A percentile compares a stretch with the other conserved stretches of the same genome.
Conservation (phyloP, 2,329 filamentous ascomycete genomes). For the Zymoseptoria passerinii region DNA sequence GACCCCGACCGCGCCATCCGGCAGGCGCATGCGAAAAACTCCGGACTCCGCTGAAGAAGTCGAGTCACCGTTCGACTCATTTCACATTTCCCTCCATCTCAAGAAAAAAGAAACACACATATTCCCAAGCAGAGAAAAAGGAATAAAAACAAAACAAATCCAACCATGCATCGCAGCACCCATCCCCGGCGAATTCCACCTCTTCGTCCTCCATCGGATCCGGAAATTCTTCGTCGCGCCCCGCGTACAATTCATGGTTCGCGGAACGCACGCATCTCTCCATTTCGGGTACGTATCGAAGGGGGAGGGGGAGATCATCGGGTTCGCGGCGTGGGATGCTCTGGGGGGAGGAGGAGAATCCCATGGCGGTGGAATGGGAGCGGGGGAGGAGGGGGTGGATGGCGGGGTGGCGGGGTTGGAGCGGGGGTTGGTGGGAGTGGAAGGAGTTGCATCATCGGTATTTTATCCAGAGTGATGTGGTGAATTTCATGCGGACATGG, state of each 20-base stretch:
- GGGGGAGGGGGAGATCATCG: constrained; percentile 5
- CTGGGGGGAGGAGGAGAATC: constrained; percentile 7
- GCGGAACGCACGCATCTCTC: constrained; percentile 11
- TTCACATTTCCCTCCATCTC: too few species aligned
- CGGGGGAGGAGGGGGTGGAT: neutral
- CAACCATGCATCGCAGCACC: too few species aligned
- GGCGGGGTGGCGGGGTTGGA: constrained; percentile 5
- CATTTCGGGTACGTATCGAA: too few species aligned
- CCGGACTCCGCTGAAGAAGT: neutral
- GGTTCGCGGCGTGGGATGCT: constrained; percentile 15
- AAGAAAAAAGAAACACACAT: too few species aligned
- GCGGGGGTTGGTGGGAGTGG: constrained; percentile 2
- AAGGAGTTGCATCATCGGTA: constrained; percentile 13
- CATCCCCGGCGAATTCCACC: too few species aligned
- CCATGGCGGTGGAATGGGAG: constrained; percentile 1
- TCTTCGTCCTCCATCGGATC: constrained; percentile 9
- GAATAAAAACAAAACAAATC: too few species aligned
- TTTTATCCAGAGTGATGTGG: constrained; percentile 11
- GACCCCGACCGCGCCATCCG: too few species aligned
- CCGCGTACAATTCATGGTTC: constrained; percentile 15
- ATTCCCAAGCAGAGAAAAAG: too few species aligned
- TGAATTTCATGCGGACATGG: constrained; percentile 11
- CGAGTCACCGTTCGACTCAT: neutral
- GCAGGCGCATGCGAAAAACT: neutral
- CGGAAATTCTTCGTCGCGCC: constrained; percentile 14